Evolutionary conservation across 192 early-diverging fungal species (phyloP).

Genomic region (Coemansia sp.): DNA sequence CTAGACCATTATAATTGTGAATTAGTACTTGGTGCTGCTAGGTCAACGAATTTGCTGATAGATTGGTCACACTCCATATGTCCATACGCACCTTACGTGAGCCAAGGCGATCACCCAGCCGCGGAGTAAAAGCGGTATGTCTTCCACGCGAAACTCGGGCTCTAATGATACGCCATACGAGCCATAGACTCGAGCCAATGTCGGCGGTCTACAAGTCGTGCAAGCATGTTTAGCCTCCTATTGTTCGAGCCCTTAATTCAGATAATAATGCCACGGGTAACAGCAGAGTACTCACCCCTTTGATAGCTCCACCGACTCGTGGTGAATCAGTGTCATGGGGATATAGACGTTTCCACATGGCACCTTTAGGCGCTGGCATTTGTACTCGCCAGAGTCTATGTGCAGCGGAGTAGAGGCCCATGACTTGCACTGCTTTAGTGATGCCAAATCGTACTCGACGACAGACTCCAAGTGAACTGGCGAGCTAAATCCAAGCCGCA

Average conservation of each 20-base stretch:
- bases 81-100: constrained; percentile 59
- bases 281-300: constrained; percentile 4
- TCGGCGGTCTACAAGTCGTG: constrained; percentile 32
- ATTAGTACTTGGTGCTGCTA: background rate
- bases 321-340: constrained; percentile 67
- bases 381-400: constrained; percentile 27
- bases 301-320: constrained; percentile 29
- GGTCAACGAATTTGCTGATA: background rate
- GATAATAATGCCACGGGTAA: too few relatives aligned
- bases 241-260: background rate
- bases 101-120: constrained; percentile 81
- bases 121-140: constrained; percentile 73
- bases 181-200: constrained; percentile 73
- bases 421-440: constrained; percentile 12
- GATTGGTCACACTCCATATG: background rate
- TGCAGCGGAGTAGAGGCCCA: constrained; percentile 40
- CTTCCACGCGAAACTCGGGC: constrained; percentile 71
- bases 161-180: constrained; percentile 78
- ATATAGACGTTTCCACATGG: constrained; percentile 43
- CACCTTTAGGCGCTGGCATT: constrained; percentile 23
- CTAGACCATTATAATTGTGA: constrained; percentile 22
- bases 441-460: constrained; percentile 65
- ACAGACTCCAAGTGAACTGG: constrained; percentile 66
- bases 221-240: background rate
- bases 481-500: constrained; percentile 54